Evolutionary conservation across 768 basidiomycete species (phyloP), one percentile per base, ranked within the genome.

Genomic region (Xanthoconium stramineum): DNA sequence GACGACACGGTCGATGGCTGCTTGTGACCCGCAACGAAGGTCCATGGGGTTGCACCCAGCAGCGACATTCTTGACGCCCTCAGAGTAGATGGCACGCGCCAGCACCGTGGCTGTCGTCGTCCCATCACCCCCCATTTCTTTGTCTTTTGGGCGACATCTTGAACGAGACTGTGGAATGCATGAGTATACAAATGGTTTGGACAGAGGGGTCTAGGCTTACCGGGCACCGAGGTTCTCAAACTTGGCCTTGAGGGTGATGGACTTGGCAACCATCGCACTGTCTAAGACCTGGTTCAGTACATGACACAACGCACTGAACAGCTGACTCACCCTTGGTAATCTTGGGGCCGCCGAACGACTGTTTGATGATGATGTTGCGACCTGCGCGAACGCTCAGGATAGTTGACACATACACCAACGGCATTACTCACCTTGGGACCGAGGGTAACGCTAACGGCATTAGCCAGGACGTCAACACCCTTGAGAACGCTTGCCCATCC

Each of bases 1-100:
- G 60, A 98, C 89, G 63, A 99, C 94, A 61, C 90, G 89, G 72
- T 96, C 91, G 45, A 99, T 96, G 47, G 96, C 96, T 11, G 93
- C 91, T 71, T 99, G 96, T 11, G 95, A 86, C 50, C 96, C 96
- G n/a, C 95, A 88, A 59, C 96, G 93, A 57, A 98, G 91, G 77
- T 99, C 96, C 95, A 98, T 99, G 13, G 96, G 96, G 78, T 96
- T 97, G 82, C 96, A 99, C 5, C 96, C 96, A 11, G 96, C 96
- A 20, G 96, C 96, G 56, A 98, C 96, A 66, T 98, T 98, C 81
- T 98, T 98, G 67, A 98, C 95, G 73, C 96, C 96, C 75, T 99
- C 96, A 0, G 94, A 83, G 78, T 97, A 99, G 75, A 99, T 98
- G 54, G 96, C 94, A 53, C 94, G 91, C 11, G 96, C 92, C 55